Evolutionary conservation across 352 stramenopile genomes (phyloP), one percentile per base, ranked within the genome.

Genomic region (Aphanomyces cochlioides): DNA sequence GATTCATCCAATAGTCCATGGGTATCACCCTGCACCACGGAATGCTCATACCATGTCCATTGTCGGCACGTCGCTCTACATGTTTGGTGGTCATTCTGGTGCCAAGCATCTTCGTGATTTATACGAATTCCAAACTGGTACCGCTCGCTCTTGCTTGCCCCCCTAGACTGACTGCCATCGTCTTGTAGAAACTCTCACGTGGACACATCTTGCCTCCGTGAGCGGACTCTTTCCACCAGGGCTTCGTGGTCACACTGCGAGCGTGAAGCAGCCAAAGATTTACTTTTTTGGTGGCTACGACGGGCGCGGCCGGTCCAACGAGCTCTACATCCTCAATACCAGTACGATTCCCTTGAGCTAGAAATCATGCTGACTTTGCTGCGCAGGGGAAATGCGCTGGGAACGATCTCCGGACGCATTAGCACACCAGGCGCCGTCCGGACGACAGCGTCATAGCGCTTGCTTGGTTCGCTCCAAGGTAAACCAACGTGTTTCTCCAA

Each of bases 211-310:
- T 41, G 67, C 57, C 3, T 37, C 13, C 4, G 39, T 67, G 10
- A 21, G 56, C 36, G 57, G 67, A 5, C 38, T 59, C 8, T 70
- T 70, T 21, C 67, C 67, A 40, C 67, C 67, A 28, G 67, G 67
- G 47, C 53, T 73, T 12, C 67, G 67, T 2, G 67, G 67, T 12
- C 67, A 73, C 47, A 73, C 67, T 7, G 67, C 67, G 4, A 73
- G 36, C n/a, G 56, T 63, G 6, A 56, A 50, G 13, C 50, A 61
- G 36, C 36, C 50, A 17, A 73, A 68, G 56, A 57, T 73, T 56
- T 73, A 73, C 39, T 73, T 69, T 21, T 73, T 73, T 36, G 67
- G 67, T 6, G 67, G 67, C 12, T 73, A 73, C 61, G 67, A 73
- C 38, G 67, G 67, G 28, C 67, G 67, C 39, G 67, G 67, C 2